A percentile compares a stretch with the other conserved stretches of the same genome.
Evolutionary conservation across 2,329 filamentous ascomycete genomes (phyloP).

Genomic region (Allantophomopsis cytisporea): DNA sequence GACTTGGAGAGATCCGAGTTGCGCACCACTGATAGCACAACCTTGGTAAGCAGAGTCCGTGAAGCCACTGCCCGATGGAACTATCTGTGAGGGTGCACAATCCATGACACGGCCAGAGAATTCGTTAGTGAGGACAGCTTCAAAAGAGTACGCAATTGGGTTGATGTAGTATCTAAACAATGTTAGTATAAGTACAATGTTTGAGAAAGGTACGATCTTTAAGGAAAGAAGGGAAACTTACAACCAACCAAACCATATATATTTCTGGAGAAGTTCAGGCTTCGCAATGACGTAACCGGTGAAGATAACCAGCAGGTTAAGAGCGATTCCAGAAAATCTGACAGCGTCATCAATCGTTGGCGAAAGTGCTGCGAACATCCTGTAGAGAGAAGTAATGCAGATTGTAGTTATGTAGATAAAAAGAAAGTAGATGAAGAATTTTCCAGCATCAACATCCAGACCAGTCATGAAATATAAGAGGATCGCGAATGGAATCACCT

Average conservation of each 20-base stretch:
- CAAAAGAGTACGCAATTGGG: constrained; percentile 41
- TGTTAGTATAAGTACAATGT: too few species aligned
- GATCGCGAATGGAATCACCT: constrained; percentile 45
- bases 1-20: constrained; percentile 33
- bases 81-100: constrained; percentile 40
- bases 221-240: too few species aligned
- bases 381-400: constrained; percentile 48
- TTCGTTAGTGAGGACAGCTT: constrained; percentile 49
- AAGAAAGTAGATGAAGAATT: constrained; percentile 53
- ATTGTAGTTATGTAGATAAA: constrained; percentile 51
- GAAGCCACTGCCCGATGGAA: constrained; percentile 40
- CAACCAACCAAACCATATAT: constrained; percentile 55
- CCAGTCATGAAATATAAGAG: constrained; percentile 44
- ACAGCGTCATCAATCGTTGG: constrained; percentile 54
- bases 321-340: constrained; percentile 44
- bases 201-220: too few species aligned
- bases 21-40: constrained; percentile 46
- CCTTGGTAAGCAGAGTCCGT: constrained; percentile 42
- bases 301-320: constrained; percentile 50
- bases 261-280: constrained; percentile 38
- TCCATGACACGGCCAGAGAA: constrained; percentile 40
- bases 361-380: constrained; percentile 52
- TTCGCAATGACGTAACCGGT: constrained; percentile 58
- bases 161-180: constrained; percentile 26
- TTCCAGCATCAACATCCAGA: constrained; percentile 41